phyloP scores from a whole-genome alignment of 805 yeast species.

The Clavispora vitiphila region DNA sequence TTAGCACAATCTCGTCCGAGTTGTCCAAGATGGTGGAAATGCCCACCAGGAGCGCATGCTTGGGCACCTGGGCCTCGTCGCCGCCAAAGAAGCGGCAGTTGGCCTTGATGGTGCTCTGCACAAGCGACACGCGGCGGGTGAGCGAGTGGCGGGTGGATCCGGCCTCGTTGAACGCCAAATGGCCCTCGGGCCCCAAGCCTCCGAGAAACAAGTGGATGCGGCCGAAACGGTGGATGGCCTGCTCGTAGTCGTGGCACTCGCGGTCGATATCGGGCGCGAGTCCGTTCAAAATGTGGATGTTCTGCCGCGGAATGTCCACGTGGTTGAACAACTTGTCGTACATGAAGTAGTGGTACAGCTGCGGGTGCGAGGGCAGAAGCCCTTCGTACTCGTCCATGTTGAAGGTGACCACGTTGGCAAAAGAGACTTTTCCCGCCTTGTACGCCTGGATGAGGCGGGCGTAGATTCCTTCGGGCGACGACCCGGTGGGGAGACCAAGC shows the following conservation, averaged over 20 bases:
- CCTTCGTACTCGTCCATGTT: slow-evolving; percentile 61
- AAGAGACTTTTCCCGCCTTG: slow-evolving; percentile 38
- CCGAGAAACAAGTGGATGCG: slow-evolving; percentile 52
- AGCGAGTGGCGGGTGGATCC: slow-evolving; percentile 43
- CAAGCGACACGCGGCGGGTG: slow-evolving; percentile 46
- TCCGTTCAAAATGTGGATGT: slow-evolving; percentile 54
- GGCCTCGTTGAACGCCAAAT: slow-evolving; percentile 55
- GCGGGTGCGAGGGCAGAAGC: slow-evolving; percentile 41
- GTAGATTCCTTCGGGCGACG: slow-evolving; percentile 56
- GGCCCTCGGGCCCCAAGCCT: slow-evolving; percentile 60
- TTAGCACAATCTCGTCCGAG: slow-evolving; percentile 47
- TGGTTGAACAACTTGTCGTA: slow-evolving; percentile 50
- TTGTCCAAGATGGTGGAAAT: slow-evolving; percentile 53
- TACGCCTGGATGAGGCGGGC: slow-evolving; percentile 40
- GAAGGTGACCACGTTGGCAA: slow-evolving; percentile 52
- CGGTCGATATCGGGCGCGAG: slow-evolving; percentile 37
- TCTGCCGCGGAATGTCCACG: slow-evolving; percentile 46
- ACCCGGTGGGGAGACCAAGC: slow-evolving; percentile 57
- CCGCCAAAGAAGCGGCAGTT: slow-evolving; percentile 49
- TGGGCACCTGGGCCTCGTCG: slow-evolving; percentile 45
- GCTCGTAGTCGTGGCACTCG: slow-evolving; percentile 48
- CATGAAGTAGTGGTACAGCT: slow-evolving; percentile 58
- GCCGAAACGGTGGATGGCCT: slow-evolving; percentile 42
- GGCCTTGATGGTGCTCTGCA: slow-evolving; percentile 46
- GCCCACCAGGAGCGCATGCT: slow-evolving; percentile 49